Conservation (phyloP, 495 filamentous ascomycete species). For the Hyphodiscus hymeniophilus region DNA sequence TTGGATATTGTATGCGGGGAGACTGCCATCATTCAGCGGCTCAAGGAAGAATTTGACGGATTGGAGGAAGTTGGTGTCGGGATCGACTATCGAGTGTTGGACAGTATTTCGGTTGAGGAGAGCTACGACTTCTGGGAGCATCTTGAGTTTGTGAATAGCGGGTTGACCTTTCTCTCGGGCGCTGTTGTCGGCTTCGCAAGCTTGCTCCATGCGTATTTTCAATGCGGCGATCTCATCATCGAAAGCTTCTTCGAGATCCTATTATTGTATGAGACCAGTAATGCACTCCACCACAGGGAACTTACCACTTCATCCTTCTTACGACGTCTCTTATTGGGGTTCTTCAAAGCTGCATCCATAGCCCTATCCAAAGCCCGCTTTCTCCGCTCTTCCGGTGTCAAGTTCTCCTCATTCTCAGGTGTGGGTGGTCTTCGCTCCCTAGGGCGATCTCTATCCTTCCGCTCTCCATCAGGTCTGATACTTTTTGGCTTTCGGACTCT, state of each 20-base stretch:
- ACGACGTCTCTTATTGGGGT: conserved; percentile 67
- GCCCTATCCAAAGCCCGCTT: conserved; percentile 71
- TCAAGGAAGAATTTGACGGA: conserved; percentile 96
- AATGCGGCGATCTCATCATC: conserved; percentile 86
- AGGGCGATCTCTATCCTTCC: conserved; percentile 29
- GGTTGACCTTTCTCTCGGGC: conserved; percentile 69
- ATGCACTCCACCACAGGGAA: conserved; percentile 10
- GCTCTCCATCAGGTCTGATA: conserved; percentile 29
- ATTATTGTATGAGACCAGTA: conserved; percentile 13
- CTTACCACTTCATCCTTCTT: conserved; percentile 84
- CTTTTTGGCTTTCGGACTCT: conserved; percentile 36
- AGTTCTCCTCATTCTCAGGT: conserved; percentile 58
- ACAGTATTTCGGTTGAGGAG: conserved; percentile 83
- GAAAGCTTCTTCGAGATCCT: conserved; percentile 83
- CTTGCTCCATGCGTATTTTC: conserved; percentile 84
- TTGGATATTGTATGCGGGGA: conserved; percentile 96
- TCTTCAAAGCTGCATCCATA: conserved; percentile 82
- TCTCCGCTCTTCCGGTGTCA: conserved; percentile 60
- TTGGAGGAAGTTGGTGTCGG: conserved; percentile 89
- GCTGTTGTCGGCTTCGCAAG: conserved; percentile 76
- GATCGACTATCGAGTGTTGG: conserved; percentile 75
- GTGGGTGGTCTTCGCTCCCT: conserved; percentile 38
- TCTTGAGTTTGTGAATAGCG: conserved; percentile 85
- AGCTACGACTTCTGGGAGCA: conserved; percentile 85
- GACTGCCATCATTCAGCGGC: conserved; percentile 80